Evolutionary conservation across 768 basidiomycete species (phyloP), one percentile per base, ranked within the genome.

Genomic region (Amanita inopinata): DNA sequence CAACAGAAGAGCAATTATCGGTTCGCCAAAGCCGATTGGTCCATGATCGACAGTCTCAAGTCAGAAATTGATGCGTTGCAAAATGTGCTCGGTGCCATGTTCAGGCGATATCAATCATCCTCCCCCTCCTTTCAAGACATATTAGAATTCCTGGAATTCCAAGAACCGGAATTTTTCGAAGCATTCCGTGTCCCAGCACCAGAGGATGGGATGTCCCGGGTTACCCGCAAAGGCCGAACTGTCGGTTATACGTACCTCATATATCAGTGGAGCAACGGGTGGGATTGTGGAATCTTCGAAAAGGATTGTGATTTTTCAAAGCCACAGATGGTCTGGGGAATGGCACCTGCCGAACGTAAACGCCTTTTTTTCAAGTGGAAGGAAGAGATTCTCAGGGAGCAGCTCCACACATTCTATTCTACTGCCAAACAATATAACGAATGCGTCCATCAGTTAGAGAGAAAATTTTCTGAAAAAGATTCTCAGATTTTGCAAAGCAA

Each of bases 131-230:
- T 48, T 5, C 22, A 46, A 3, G 62, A 68, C 38, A 50, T 78
- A 11, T 49, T 78, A 32, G 56, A 53, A 4, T 57, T 72, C 48
- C 53, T 80, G 7, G 74, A 81, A 50, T 78, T 77, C 36, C 67
- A 74, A 20, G 64, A 73, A 5, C 47, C 57, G 0, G 61, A 62
- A 0, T 78, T 57, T 53, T 71, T 56, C 34, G 55, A 60, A n/a
- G 67, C 77, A 20, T 65, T 79, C 58, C 46, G 25, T 2, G 56
- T 76, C 11, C 66, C 77, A 3, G 31, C 51, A 34, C 40, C 60
- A 14, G 44, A 51, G 0, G 69, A 71, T 44, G 76, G 70, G 4
- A 74, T 78, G 73, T 50, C 44, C 3, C 28, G 40, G 2, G 66
- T 79, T 7, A 74, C 66, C 4, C 58, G 45, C 43, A 58, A 52